Percentiles rank a stretch among this genome's conserved stretches.
phyloP scores from a whole-genome alignment of 2,329 filamentous ascomycete genomes.

The Hypoxylon sp. region DNA sequence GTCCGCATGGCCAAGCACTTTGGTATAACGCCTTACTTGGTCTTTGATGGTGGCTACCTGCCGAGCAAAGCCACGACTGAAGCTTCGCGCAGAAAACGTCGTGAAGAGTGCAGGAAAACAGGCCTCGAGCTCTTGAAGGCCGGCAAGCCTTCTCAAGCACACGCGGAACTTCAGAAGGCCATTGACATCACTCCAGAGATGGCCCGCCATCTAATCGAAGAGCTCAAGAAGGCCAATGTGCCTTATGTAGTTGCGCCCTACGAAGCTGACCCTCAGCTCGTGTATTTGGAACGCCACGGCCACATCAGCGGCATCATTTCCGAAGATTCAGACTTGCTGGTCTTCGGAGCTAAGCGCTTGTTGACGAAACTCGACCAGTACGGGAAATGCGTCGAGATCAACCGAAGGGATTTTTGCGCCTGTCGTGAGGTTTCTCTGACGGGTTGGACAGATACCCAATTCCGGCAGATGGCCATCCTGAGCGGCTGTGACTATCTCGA shows the following conservation, averaged over 20 bases:
- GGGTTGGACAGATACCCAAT: constrained; percentile 91
- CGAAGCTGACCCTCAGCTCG: constrained; percentile 96
- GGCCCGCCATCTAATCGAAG: constrained; percentile 90
- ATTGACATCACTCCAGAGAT: constrained; percentile 96
- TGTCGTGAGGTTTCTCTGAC: constrained; percentile 88
- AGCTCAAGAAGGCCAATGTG: constrained; percentile 80
- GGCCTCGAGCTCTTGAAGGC: constrained; percentile 83
- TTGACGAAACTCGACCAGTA: constrained; percentile 95
- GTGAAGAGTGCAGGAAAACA: constrained; percentile 77
- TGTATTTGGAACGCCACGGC: constrained; percentile 88
- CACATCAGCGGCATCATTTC: constrained; percentile 88
- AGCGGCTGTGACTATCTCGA: constrained; percentile 96
- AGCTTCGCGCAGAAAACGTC: constrained; percentile 73
- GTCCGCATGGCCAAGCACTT: constrained; percentile 95
- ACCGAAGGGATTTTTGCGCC: constrained; percentile 85
- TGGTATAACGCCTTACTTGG: constrained; percentile 90
- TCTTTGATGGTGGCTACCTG: constrained; percentile 95
- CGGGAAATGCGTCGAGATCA: constrained; percentile 91
- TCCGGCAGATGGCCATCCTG: constrained; percentile 93
- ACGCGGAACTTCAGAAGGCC: constrained; percentile 89
- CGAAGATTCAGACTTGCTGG: constrained; percentile 94
- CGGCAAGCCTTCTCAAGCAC: constrained; percentile 81
- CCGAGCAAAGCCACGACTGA: constrained; percentile 94
- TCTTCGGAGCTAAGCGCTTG: constrained; percentile 90
- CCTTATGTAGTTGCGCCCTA: constrained; percentile 95